Evolutionary conservation across 371 early-diverging fungal genomes (phyloP).

Genomic region (Syncephalastrum monosporum): DNA sequence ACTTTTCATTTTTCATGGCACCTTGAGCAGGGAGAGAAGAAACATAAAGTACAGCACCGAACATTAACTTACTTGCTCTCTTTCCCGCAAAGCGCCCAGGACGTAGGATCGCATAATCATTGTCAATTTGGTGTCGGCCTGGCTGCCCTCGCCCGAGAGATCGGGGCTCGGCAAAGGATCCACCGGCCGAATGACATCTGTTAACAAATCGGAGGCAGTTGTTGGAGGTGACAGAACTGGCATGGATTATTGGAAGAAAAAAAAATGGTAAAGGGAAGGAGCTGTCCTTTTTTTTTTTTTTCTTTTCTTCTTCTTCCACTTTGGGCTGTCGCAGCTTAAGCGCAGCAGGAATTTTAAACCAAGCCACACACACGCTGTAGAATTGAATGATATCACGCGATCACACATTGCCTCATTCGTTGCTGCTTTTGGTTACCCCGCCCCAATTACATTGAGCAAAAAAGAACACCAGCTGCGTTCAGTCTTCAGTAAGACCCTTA

Average conservation of each 20-base stretch:
- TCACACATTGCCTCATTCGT: too few relatives aligned
- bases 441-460: too few relatives aligned
- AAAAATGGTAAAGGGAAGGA: too few relatives aligned
- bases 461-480: too few relatives aligned
- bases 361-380: too few relatives aligned
- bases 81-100: conserved; percentile 42
- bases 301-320: too few relatives aligned
- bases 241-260: background rate
- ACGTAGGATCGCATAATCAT: conserved; percentile 46
- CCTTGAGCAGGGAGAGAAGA: conserved; percentile 6
- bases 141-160: conserved; percentile 1
- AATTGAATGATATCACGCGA: too few relatives aligned
- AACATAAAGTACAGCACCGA: conserved; percentile 10
- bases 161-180: background rate
- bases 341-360: too few relatives aligned
- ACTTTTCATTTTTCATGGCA: conserved; percentile 1
- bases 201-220: background rate
- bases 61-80: conserved; percentile 42
- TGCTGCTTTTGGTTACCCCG: too few relatives aligned
- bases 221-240: conserved; percentile 7
- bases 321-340: too few relatives aligned
- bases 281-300: too few relatives aligned
- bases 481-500: too few relatives aligned
- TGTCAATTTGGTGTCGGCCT: conserved; percentile 27
- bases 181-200: background rate